phyloP scores from a whole-genome alignment of 768 basidiomycete genomes.

The Hericium erinaceus region DNA sequence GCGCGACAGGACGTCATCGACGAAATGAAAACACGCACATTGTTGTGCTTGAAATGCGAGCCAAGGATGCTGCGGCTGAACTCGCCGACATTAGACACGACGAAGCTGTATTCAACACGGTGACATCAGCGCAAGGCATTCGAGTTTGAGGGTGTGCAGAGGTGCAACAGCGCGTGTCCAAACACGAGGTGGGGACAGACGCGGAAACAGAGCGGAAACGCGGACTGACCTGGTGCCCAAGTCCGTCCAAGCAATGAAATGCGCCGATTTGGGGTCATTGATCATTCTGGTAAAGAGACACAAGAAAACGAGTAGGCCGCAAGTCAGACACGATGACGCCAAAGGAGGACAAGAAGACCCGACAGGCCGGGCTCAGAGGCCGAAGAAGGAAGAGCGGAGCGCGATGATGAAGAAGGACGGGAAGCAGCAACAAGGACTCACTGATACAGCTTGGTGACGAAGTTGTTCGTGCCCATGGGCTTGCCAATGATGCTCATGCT shows the following conservation, averaged over 20 bases:
- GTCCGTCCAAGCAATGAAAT: constrained; percentile 79
- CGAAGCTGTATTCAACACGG: constrained; percentile 40
- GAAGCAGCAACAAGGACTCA: constrained; percentile 27
- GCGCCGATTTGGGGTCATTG: constrained; percentile 68
- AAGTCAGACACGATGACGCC: neutral
- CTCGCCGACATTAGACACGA: constrained; percentile 79
- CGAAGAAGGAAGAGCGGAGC: neutral
- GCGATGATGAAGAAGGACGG: constrained; percentile 5
- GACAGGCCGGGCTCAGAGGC: neutral
- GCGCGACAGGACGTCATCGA: too few relatives aligned
- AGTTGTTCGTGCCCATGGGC: constrained; percentile 65
- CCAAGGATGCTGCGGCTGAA: constrained; percentile 80
- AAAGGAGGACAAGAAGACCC: neutral
- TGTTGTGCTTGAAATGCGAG: constrained; percentile 86
- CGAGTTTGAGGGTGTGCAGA: neutral
- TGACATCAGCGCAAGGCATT: constrained; percentile 3
- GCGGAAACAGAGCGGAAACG: neutral
- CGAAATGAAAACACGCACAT: constrained; percentile 36
- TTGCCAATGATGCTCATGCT: constrained; percentile 57
- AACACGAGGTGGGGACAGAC: neutral
- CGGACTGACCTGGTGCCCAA: constrained; percentile 50
- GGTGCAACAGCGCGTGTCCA: neutral
- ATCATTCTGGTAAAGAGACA: constrained; percentile 54
- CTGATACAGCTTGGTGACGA: constrained; percentile 86
- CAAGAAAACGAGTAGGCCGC: too few relatives aligned